Evolutionary conservation across 108 stramenopile species (phyloP).

Genomic region (Bacterosira constricta): DNA sequence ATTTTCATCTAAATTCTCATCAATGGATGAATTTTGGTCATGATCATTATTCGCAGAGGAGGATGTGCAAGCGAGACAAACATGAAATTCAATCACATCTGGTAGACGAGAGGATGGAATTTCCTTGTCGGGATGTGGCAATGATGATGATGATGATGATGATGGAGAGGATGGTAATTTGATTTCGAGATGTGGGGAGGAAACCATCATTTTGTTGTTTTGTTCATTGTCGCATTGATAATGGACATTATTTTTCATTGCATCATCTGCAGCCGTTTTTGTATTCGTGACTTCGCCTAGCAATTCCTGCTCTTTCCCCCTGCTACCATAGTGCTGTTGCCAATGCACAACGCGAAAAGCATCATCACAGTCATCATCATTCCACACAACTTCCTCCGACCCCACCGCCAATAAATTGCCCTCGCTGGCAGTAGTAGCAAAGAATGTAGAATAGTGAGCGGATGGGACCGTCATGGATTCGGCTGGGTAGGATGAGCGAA

Average conservation of each 20-base stretch:
- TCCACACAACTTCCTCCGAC: slow-evolving; percentile 13
- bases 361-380: neutral
- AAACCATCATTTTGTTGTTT: neutral
- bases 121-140: neutral
- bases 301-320: neutral
- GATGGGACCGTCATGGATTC: slow-evolving; percentile 12
- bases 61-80: neutral
- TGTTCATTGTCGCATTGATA: neutral
- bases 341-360: slow-evolving; percentile 3
- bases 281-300: too few species aligned
- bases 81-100: slow-evolving; percentile 31
- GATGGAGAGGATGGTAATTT: neutral
- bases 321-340: neutral
- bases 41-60: neutral
- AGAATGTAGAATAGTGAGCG: slow-evolving; percentile 13
- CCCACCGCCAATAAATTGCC: slow-evolving; percentile 24
- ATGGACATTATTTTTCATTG: neutral
- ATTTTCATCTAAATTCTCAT: neutral
- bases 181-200: slow-evolving; percentile 15
- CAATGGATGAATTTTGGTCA: neutral
- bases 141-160: neutral
- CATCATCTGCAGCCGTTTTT: too few species aligned
- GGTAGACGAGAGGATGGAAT: neutral
- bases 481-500: slow-evolving; percentile 21
- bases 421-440: slow-evolving; percentile 6